phyloP scores from a whole-genome alignment of 805 yeast species.

The Barnettozyma vustinii region DNA sequence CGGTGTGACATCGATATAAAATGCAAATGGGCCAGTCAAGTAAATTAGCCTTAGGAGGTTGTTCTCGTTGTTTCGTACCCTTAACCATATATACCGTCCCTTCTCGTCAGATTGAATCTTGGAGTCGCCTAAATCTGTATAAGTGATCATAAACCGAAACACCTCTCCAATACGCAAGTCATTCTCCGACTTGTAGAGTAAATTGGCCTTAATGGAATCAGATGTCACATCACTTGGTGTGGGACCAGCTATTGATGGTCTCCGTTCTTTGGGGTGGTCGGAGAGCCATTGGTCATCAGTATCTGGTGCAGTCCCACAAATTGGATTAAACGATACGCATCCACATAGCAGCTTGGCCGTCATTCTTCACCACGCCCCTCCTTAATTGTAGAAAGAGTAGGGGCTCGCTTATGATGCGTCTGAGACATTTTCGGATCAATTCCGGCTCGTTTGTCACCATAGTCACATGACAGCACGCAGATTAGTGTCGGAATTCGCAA shows the following conservation, averaged over 20 bases:
- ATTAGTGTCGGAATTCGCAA: background rate
- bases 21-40: conserved; percentile 81
- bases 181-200: conserved; percentile 12
- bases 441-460: background rate
- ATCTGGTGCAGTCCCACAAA: background rate
- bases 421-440: background rate
- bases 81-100: conserved; percentile 35
- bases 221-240: background rate
- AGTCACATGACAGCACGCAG: background rate
- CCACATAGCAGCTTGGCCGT: background rate
- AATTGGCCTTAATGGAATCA: conserved; percentile 5
- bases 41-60: conserved; percentile 76
- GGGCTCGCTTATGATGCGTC: too few species aligned
- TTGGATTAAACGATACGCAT: background rate
- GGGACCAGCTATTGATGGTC: background rate
- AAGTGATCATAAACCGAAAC: conserved; percentile 12
- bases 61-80: conserved; percentile 67
- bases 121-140: background rate
- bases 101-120: conserved; percentile 7
- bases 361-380: background rate
- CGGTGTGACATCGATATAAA: conserved; percentile 79
- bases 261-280: background rate
- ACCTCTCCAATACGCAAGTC: conserved; percentile 19
- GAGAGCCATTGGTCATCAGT: background rate
- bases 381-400: too few species aligned